Evolutionary conservation across 1,284 basidiomycete genomes (phyloP).

Genomic region (Phylloporus gajari): DNA sequence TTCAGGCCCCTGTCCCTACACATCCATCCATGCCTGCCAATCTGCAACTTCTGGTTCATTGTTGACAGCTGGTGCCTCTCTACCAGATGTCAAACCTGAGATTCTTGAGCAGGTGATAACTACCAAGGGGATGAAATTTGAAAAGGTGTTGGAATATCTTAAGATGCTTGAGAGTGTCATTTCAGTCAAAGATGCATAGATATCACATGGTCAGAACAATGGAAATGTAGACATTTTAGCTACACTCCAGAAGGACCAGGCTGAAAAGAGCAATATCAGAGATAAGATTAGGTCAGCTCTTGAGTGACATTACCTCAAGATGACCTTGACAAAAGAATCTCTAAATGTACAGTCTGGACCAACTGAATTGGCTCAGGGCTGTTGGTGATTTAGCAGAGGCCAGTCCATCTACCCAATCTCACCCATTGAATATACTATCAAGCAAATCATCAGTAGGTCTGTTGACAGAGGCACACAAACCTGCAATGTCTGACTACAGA

Average conservation of each 20-base stretch:
- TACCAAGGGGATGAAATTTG: conserved; percentile 25
- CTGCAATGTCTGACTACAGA: conserved; percentile 28
- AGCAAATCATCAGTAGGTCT: conserved; percentile 18
- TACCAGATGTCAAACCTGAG: conserved; percentile 8
- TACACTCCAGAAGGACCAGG: conserved; percentile 23
- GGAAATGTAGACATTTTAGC: conserved; percentile 30
- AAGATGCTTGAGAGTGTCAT: conserved; percentile 31
- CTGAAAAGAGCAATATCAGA: conserved; percentile 4
- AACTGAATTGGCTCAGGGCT: conserved; percentile 6
- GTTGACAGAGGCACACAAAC: conserved; percentile 37
- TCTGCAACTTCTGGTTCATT: conserved; percentile 19
- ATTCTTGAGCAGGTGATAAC: conserved; percentile 31
- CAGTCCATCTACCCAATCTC: conserved; percentile 25
- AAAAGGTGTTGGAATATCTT: conserved; percentile 38
- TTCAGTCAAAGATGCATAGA: conserved; percentile 14
- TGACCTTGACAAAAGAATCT: conserved; percentile 22
- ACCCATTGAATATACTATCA: conserved; percentile 12
- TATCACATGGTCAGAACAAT: conserved; percentile 22
- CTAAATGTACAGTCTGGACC: conserved; percentile 12
- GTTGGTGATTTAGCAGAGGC: conserved; percentile 16
- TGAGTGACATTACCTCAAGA: conserved; percentile 29
- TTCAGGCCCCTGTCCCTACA: conserved; percentile 15
- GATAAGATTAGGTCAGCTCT: conserved; percentile 31
- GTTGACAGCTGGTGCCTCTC: conserved; percentile 22
- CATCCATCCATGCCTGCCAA: conserved; percentile 20